phyloP scores from a whole-genome alignment of 176 grass and related monocot genomes.

The Avena sativa region DNA sequence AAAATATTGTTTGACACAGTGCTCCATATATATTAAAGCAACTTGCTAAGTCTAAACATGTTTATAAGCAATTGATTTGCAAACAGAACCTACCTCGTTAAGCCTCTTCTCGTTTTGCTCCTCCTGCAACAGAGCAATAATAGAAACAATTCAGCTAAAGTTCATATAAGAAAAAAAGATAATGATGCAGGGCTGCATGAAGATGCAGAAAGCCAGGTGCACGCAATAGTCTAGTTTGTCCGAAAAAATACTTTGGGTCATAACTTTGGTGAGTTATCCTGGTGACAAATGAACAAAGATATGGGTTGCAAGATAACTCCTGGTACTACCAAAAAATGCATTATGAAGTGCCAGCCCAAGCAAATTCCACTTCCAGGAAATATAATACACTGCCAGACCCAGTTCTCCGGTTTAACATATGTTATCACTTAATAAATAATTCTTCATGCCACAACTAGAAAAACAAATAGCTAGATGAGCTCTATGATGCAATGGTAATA shows the following conservation, averaged over 20 bases:
- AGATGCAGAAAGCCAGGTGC: slow-evolving; percentile 5
- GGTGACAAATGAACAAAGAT: not conserved
- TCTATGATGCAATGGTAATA: slow-evolving; percentile 9
- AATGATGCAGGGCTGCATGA: not conserved
- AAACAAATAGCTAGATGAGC: not conserved
- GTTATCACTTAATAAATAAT: not conserved
- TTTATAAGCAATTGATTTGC: not conserved
- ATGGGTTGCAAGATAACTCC: slow-evolving; percentile 1
- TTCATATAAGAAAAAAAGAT: not conserved
- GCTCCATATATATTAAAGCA: not conserved
- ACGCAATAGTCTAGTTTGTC: slow-evolving; percentile 8
- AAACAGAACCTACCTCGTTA: slow-evolving; percentile 65
- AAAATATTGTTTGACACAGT: slow-evolving; percentile 7
- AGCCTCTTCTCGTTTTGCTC: slow-evolving; percentile 63
- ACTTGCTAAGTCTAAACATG: slow-evolving; percentile 28
- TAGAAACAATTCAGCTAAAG: slow-evolving; percentile 25
- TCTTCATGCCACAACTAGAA: not conserved
- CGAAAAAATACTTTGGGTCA: not conserved
- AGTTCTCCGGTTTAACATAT: not conserved
- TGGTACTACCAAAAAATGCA: not conserved
- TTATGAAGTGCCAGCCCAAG: not conserved
- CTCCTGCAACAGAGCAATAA: slow-evolving; percentile 57
- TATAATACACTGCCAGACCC: not conserved
- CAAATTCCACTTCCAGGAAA: slow-evolving; percentile 1
- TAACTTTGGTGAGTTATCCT: not conserved